Conservation (phyloP, 2,329 filamentous ascomycete genomes). For the Neopestalotiopsis sp. region DNA sequence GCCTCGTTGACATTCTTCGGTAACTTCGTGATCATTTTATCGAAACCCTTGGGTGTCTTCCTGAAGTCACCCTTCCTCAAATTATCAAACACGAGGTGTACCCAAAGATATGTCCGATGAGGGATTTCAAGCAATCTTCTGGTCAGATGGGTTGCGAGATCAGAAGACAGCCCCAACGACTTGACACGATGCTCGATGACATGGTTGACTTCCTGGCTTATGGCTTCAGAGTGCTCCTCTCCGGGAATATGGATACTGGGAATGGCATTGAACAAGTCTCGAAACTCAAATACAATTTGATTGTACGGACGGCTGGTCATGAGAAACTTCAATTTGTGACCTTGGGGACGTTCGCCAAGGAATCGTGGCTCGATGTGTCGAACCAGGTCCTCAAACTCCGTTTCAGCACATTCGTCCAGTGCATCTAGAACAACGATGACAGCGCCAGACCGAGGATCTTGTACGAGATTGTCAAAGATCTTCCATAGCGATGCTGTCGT, state of each 20-base stretch:
- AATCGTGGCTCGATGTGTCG: not conserved
- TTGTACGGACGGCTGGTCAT: constrained; percentile 43
- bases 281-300: constrained; percentile 34
- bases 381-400: constrained; percentile 30
- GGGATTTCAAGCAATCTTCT: constrained; percentile 24
- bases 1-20: constrained; percentile 36
- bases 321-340: constrained; percentile 36
- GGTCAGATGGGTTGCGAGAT: constrained; percentile 27
- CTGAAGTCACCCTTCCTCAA: constrained; percentile 24
- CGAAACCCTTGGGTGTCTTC: constrained; percentile 23
- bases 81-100: constrained; percentile 41
- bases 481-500: constrained; percentile 37
- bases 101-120: constrained; percentile 45
- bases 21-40: constrained; percentile 27
- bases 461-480: constrained; percentile 34
- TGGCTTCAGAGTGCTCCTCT: constrained; percentile 41
- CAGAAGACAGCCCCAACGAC: constrained; percentile 24
- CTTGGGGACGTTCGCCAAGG: not conserved
- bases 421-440: constrained; percentile 45
- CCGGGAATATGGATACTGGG: constrained; percentile 40
- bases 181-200: constrained; percentile 39
- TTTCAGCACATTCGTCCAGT: constrained; percentile 43
- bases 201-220: constrained; percentile 41
- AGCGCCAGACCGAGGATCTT: constrained; percentile 33
- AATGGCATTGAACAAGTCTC: not conserved